Evolutionary conservation across 257 asterid genomes (phyloP).

Genomic region (Solanum clarkiae): DNA sequence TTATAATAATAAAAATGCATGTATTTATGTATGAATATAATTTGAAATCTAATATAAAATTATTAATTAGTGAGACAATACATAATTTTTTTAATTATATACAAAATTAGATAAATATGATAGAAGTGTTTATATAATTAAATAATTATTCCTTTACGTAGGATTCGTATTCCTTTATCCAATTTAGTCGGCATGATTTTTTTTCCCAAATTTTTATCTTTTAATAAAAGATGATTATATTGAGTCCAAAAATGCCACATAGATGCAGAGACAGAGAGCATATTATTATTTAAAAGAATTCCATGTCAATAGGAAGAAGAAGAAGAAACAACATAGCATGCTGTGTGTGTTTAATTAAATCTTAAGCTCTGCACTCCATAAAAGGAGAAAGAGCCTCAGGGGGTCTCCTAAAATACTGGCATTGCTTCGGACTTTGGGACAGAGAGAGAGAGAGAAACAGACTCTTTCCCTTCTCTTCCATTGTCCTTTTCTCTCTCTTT

Average conservation of each 20-base stretch:
- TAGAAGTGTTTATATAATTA: too few species aligned
- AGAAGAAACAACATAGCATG: background rate
- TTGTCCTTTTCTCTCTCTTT: background rate
- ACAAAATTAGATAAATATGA: too few species aligned
- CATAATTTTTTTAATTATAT: too few species aligned
- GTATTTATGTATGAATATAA: too few species aligned
- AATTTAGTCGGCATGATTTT: background rate
- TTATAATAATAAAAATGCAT: too few species aligned
- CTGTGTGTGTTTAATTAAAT: background rate
- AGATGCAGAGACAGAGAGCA: too few species aligned
- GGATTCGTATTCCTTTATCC: background rate
- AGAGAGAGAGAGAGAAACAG: slow-evolving; percentile 26
- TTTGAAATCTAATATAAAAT: too few species aligned
- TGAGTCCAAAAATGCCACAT: background rate
- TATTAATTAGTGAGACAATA: too few species aligned
- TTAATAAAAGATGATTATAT: background rate
- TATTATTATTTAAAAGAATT: background rate
- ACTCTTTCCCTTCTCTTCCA: background rate
- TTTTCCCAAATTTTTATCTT: too few species aligned
- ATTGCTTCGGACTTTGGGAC: slow-evolving; percentile 16
- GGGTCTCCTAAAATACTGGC: slow-evolving; percentile 9
- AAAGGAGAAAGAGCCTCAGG: background rate
- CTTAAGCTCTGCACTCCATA: background rate
- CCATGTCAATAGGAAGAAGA: background rate
- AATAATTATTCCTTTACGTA: background rate